Evolutionary conservation across 305 asterid species (phyloP), one percentile per base, ranked within the genome.

Genomic region (Plantago rigida): DNA sequence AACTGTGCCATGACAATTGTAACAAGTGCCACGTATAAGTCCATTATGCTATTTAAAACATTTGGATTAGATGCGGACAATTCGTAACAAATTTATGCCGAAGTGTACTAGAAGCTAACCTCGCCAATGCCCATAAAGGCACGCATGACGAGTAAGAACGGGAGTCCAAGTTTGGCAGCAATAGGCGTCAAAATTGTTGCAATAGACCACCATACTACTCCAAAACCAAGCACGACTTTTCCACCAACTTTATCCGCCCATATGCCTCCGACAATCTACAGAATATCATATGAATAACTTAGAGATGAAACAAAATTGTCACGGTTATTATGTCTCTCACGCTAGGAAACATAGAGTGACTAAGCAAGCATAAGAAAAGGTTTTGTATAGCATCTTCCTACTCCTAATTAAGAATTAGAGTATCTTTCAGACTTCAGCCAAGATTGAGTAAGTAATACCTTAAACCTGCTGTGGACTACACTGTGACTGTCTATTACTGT

Each of bases 101-200:
- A 72, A 71, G 51, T 42, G 51, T 17, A 42, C 36, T 49, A 65
- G 70, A 59, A 71, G 62, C 77, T 68, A 68, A 92, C 99, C 97
- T 92, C 99, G 57, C 99, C 99, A 64, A 92, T 81, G 60, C 99
- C 99, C 99, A 92, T 92, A 57, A 89, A 92, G 66, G 99, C 99
- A 59, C 99, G 96, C 81, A 73, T 78, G 69, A 85, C 76, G 22
- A 92, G 88, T 77, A 92, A 78, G 81, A 84, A 92, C 0, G 89
- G 89, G 65, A 82, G 86, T 56, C 89, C 86, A 15, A 76, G 36
- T 61, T 59, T 77, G 64, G 89, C 89, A 13, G 89, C 86, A 59
- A 82, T 67, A 52, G 89, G 89, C 10, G 89, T 82, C 71, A 82
- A 62, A 67, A 92, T 63, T 24, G 99, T 92, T 66, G 99, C 99